Base-by-base conservation (phyloP, 2,329 filamentous ascomycete genomes). In the Hypoxylon sp. region DNA sequence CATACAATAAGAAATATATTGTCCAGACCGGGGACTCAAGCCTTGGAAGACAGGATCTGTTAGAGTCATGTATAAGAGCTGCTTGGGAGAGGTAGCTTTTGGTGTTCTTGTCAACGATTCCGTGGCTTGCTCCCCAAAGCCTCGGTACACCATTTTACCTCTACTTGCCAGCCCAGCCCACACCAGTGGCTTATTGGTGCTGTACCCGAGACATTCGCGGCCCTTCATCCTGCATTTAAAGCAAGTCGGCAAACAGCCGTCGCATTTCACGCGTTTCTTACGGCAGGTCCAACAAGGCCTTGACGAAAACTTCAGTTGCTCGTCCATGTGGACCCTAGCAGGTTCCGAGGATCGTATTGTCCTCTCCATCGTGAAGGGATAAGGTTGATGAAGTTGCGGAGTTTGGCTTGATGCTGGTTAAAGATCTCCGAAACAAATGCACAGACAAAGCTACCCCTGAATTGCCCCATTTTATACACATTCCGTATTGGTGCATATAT, bases 1-100 rank as follows among this genome's bases (percentile, higher is more conserved):
- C 58, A 21, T 62, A 62, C 58, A 62, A 44, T 62, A 62, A 54
- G 42, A 62, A 10, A 62, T 6, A 47, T 54, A 54, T 47, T 62
- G 50, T 6, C 19, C 53, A 2, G 37, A 47, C 24, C 39, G 50
- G 19, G 48, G 50, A 42, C 50, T 62, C 19, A 62, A 39, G 21
- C 44, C 50, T 32, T 54, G 37, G 13, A 54, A 52, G 21, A 54
- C 27, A 10, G 58, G 58, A 31, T 62, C 50, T 10, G 31, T 11
- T 48, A 62, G 32, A 11, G 50, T 11, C 13, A 13, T 48, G 27
- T 17, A 11, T 32, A 62, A 13, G 17, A 47, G 37, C 42, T 10
- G 50, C 24, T 17, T 27, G 6, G 24, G 44, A 15, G 44, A 48
- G 19, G 10, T 27, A 48, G 15, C 10, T 48, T 27, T 7, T n/a